Conservation (phyloP, 805 yeast genomes). For the Zygosaccharomyces bailii region DNA sequence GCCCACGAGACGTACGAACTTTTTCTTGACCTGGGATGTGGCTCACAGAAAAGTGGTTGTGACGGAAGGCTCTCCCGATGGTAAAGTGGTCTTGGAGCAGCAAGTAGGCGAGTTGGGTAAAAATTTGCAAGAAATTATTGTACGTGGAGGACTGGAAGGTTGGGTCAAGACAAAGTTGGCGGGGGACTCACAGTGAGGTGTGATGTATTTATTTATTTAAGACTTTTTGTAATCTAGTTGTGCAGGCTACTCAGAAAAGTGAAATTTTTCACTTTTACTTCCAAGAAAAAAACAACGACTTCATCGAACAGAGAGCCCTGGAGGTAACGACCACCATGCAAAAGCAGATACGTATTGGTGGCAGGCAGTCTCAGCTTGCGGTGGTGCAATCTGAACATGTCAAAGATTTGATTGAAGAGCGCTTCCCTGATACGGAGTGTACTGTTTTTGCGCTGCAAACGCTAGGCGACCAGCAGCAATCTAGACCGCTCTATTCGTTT, state of each 20-base stretch:
- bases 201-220: slow-evolving; percentile 4
- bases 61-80: slow-evolving; percentile 50
- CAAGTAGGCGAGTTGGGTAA: slow-evolving; percentile 95
- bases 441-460: slow-evolving; percentile 79
- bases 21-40: slow-evolving; percentile 91
- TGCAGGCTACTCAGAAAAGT: background rate
- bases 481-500: slow-evolving; percentile 83
- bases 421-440: slow-evolving; percentile 64
- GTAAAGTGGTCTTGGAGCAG: slow-evolving; percentile 64
- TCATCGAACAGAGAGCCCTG: background rate
- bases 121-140: slow-evolving; percentile 92
- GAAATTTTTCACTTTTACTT: slow-evolving; percentile 5
- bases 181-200: background rate
- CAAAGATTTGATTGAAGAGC: slow-evolving; percentile 51
- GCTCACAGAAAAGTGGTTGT: slow-evolving; percentile 78
- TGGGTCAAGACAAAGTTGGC: slow-evolving; percentile 78
- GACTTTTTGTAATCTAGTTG: slow-evolving; percentile 22
- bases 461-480: slow-evolving; percentile 84
- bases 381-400: slow-evolving; percentile 81
- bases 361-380: slow-evolving; percentile 84
- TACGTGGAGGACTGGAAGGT: slow-evolving; percentile 96
- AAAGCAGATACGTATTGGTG: slow-evolving; percentile 57
- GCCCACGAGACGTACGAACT: slow-evolving; percentile 91
- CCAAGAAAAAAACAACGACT: background rate
- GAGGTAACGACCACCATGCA: slow-evolving; percentile 16